Evolutionary conservation across 805 yeast genomes (phyloP).

Genomic region (Metschnikowia cerradonensis): DNA sequence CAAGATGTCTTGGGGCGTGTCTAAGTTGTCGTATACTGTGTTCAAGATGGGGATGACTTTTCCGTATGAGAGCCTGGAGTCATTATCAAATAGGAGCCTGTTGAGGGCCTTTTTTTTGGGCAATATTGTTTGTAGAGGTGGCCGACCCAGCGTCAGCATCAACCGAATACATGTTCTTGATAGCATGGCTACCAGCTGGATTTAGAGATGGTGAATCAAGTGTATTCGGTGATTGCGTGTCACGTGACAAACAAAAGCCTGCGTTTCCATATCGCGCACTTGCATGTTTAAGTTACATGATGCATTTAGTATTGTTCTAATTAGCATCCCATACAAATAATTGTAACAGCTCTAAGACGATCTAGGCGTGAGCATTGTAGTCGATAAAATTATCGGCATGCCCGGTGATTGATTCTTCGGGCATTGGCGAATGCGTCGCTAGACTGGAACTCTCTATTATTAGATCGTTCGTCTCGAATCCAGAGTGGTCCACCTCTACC

Average conservation of each 20-base stretch:
- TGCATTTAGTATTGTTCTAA: not conserved
- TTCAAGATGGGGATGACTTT: slow-evolving; percentile 54
- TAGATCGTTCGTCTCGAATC: slow-evolving; percentile 12
- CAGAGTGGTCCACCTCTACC: slow-evolving; percentile 4
- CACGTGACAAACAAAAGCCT: not conserved
- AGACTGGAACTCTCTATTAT: slow-evolving; percentile 13
- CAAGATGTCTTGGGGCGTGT: slow-evolving; percentile 30
- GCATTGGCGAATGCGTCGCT: slow-evolving; percentile 12
- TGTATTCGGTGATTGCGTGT: not conserved
- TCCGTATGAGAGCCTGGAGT: slow-evolving; percentile 50
- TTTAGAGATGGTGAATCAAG: not conserved
- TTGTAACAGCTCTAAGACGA: not conserved
- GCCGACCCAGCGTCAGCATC: slow-evolving; percentile 17
- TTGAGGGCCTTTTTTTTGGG: slow-evolving; percentile 59
- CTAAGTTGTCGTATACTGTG: slow-evolving; percentile 46
- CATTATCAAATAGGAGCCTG: slow-evolving; percentile 61
- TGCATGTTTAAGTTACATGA: not conserved
- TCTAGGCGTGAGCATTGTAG: slow-evolving; percentile 17
- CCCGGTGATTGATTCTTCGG: slow-evolving; percentile 10
- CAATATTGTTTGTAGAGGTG: slow-evolving; percentile 32
- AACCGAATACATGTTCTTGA: slow-evolving; percentile 2
- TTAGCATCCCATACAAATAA: not conserved
- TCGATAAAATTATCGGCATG: slow-evolving; percentile 25
- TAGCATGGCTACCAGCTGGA: not conserved
- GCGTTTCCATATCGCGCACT: not conserved